Evolutionary conservation across 2,329 filamentous ascomycete genomes (phyloP), one percentile per base, ranked within the genome.

Genomic region (Triangularia setosa): DNA sequence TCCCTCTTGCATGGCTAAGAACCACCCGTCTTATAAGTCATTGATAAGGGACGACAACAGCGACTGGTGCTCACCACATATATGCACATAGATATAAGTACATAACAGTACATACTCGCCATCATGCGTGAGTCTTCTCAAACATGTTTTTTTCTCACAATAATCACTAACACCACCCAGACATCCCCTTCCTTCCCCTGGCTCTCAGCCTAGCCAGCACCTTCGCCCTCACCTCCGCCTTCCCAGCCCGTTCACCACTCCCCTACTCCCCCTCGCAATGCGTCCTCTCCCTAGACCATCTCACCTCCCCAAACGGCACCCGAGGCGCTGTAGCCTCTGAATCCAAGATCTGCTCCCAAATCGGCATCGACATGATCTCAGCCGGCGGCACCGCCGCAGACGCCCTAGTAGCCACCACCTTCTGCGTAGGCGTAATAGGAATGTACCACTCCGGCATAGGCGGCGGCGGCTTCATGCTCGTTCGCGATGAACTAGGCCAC

Each of bases 401-500:
- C 77, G 89, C 90, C 56, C 77, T 92, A 67, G 87, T 93, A 21
- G 90, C 87, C 28, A 90, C 90, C 0, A 87, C 87, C 7, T 84
- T 93, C 59, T 94, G 91, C 68, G 84, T 93, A 40, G 91, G 91
- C 5, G 88, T 91, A 6, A 83, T 90, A 54, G 89, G 84, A 63
- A 91, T 91, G 87, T 91, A 92, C 70, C 90, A 93, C 74, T 86
- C 85, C 48, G 93, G 94, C 16, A 90, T 97, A 65, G 93, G 91
- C 21, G 94, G 94, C 6, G 94, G 94, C 48, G 94, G 94, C 1
- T 98, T 98, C 77, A 90, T 93, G 83, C 81, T 97, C 4, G 85
- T 97, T 4, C 87, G 91, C 57, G 83, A 86, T 33, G 79, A 85
- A 16, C 81, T 91, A 64, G 92, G 92, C n/a, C 80, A 81, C 18